Base-by-base conservation (phyloP, 1,284 basidiomycete genomes). In the Fomitopsis pinicola region DNA sequence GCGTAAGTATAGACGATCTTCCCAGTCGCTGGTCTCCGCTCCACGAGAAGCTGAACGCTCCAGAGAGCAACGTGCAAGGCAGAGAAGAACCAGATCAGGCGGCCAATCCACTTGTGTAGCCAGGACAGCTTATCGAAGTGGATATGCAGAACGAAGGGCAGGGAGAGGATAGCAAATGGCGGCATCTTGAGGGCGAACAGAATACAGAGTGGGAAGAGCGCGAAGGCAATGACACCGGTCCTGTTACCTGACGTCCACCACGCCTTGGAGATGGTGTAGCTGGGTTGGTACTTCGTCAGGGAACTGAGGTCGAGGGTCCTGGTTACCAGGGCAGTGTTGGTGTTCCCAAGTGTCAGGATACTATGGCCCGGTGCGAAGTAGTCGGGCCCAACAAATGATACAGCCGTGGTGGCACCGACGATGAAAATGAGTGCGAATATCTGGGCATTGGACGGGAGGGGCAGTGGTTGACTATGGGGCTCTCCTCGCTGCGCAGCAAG, bases 181-280 rank as follows among this genome's bases (percentile, higher is more conserved):
- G 89, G 87, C 3, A 89, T 81, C 73, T 94, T 95, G 72, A 95
- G 81, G 3, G 88, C 92, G 61, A 94, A 82, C 10, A 94, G 78
- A 59, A 95, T 79, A 59, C 86, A 86, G 17, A 95, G 80, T 0
- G 93, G 93, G 35, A 92, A 79, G 35, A 95, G 79, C 1, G 91
- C 86, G 69, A 92, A 94, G 2, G 90, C 86, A 60, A 94, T 87
- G 62, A 90, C 78, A 1, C 93, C 93, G 9, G 87, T 83, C 26
- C 93, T 80, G 35, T 84, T 85, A 17, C 87, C 89, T 0, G 85
- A 78, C 0, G 91, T 89, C 93, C 93, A 95, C 77, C 86, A 86
- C 3, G 87, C 82, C 72, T 92, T 92, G 57, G 75, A 66, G 69
- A 95, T 87, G 57, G 85, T 84, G 73, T 87, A 85, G 65, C 82